These are phyloP conservation scores for Oryza brachyantha DNA, from an alignment of 176 grass and related monocot genomes.

Conservation along the genomic window DNA sequence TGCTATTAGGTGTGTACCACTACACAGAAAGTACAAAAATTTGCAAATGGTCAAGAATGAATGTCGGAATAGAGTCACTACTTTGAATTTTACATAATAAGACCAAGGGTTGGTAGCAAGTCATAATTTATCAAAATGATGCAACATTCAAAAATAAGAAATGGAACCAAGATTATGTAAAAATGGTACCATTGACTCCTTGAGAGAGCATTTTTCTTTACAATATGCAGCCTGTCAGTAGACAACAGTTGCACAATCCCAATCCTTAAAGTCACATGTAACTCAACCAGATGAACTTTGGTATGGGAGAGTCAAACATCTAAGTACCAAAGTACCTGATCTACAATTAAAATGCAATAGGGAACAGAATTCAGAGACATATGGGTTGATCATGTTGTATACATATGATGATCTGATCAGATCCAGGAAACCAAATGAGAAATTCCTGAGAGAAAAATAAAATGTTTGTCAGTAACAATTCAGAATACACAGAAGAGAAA, in stretches of 20 bases:
- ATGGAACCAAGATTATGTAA: background rate
- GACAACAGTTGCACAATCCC: background rate
- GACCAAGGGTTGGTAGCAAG: background rate
- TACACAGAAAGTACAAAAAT: background rate
- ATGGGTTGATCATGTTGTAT: constrained; percentile 3
- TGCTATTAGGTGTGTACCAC: constrained; percentile 1
- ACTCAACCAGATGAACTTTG: background rate
- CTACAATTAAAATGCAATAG: background rate
- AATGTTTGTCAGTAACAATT: background rate
- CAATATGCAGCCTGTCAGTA: background rate
- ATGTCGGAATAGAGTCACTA: background rate
- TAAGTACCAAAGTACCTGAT: background rate
- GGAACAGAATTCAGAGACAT: background rate
- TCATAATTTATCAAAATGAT: background rate
- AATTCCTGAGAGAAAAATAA: background rate
- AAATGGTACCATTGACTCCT: background rate
- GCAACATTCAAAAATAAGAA: background rate
- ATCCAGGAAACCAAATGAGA: constrained; percentile 3
- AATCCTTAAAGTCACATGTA: constrained; percentile 4
- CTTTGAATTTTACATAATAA: constrained; percentile 1
- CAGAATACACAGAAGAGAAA: constrained; percentile 14
- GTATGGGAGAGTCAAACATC: background rate
- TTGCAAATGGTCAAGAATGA: background rate
- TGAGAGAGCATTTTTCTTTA: background rate
- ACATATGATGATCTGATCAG: background rate